A percentile compares a stretch with the other conserved stretches of the same genome.
phyloP scores from a whole-genome alignment of 352 stramenopile genomes.

The Phytophthora constricta region DNA sequence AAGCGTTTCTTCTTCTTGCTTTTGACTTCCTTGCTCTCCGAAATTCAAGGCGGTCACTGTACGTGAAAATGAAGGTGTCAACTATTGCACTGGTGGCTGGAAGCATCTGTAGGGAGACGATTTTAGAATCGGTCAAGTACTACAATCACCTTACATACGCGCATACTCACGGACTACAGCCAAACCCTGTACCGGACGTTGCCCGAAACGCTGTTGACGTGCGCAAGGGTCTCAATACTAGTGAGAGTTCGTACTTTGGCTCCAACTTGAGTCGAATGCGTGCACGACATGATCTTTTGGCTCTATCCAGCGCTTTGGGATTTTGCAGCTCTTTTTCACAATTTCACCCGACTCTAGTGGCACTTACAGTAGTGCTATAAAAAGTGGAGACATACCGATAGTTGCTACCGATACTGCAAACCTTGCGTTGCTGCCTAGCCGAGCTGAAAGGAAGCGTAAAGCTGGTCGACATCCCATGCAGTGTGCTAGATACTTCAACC shows the following conservation, averaged over 20 bases:
- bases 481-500: neutral
- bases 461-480: neutral
- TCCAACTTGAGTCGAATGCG: neutral
- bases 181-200: no score
- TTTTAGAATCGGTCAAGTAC: no score
- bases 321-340: neutral
- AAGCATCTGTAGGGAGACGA: neutral
- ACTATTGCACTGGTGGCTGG: neutral
- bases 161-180: neutral
- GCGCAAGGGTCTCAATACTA: neutral
- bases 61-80: slow-evolving; percentile 20
- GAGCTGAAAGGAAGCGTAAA: neutral
- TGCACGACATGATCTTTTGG: neutral
- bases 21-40: slow-evolving; percentile 27
- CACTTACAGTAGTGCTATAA: neutral
- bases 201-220: no score
- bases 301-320: neutral
- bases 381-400: neutral
- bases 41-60: slow-evolving; percentile 19
- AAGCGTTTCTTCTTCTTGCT: slow-evolving; percentile 21
- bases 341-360: neutral
- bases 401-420: neutral
- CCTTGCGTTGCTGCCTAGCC: neutral
- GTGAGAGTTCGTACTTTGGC: neutral
- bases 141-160: no score